Evolutionary conservation across 305 asterid species (phyloP).

Genomic region (Fraxinus latifolia): DNA sequence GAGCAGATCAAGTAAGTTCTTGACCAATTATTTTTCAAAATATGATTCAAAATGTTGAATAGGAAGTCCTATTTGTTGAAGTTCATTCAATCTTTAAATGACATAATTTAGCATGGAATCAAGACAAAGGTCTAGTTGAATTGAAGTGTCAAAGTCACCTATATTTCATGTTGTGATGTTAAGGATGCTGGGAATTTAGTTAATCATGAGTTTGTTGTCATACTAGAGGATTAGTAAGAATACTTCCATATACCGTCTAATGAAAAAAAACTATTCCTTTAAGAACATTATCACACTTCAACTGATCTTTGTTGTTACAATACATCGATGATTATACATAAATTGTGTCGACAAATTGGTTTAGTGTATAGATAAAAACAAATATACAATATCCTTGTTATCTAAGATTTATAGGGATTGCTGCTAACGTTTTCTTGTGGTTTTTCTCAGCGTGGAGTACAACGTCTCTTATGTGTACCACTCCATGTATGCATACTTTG

Average conservation of each 20-base stretch:
- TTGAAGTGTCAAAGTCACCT: neutral
- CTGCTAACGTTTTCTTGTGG: constrained; percentile 10
- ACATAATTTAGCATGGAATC: neutral
- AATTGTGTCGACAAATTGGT: neutral
- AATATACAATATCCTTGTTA: neutral
- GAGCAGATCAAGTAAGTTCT: constrained; percentile 63
- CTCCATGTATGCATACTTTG: constrained; percentile 60
- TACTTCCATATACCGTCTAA: neutral
- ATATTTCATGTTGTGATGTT: neutral
- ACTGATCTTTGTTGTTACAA: neutral
- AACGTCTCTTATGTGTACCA: constrained; percentile 61
- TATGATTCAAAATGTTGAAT: neutral
- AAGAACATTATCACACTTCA: neutral
- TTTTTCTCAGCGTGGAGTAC: constrained; percentile 51
- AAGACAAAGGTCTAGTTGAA: neutral
- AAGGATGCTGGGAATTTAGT: neutral
- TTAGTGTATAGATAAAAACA: neutral
- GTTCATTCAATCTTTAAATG: neutral
- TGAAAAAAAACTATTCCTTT: too few species aligned
- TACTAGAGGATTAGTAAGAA: neutral
- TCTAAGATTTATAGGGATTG: neutral
- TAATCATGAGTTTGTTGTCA: neutral
- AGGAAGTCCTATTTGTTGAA: neutral
- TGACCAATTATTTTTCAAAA: neutral
- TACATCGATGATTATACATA: neutral